Evolutionary conservation across 495 filamentous ascomycete species (phyloP), one percentile per base, ranked within the genome.

Genomic region (Aspergillus carlsbadensis): DNA sequence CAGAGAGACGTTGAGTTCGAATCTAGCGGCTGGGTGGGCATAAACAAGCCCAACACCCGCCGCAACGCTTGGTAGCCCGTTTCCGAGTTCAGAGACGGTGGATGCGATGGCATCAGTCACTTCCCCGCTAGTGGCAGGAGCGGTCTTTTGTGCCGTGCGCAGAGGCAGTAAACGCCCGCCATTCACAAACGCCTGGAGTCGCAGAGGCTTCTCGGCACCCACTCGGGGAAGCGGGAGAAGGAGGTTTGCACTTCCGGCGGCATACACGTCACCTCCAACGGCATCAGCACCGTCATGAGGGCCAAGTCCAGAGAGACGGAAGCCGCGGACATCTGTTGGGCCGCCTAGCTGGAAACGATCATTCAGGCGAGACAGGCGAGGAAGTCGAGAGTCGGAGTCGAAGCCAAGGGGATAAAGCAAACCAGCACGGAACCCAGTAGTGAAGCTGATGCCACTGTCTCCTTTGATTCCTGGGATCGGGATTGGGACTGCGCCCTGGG

Each of bases 321-420:
- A 98, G 5, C 93, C 94, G 47, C 94, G 88, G 26, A 98, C 90
- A 66, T 96, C 91, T 18, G 91, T 96, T 0, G 94, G 92, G 0
- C 95, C 94, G 42, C 94, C 94, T 36, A 98, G 90, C 48, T 87
- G 83, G 78, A 98, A 98, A 29, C 94, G 91, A 70, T 98, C 94
- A 70, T 93, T 96, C 60, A 96, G 81, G 22, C 90, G 83, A 47
- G 90, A 92, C 3, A 87, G 83, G 31, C 77, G 78, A 29, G 70
- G 78, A 29, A 69, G 84, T 17, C 58, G 78, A 7, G 66, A 60
- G 44, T 74, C 71, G 17, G 78, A 81, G 18, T 77, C 75, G 24
- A 88, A 67, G 10, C 81, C 73, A 31, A 88, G 74, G 42, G 85
- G 85, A 56, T 80, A 84, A 34, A 88, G 70, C n/a, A 88, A 58